phyloP scores from a whole-genome alignment of 441 rosid genomes.

The Syzygium malaccense region DNA sequence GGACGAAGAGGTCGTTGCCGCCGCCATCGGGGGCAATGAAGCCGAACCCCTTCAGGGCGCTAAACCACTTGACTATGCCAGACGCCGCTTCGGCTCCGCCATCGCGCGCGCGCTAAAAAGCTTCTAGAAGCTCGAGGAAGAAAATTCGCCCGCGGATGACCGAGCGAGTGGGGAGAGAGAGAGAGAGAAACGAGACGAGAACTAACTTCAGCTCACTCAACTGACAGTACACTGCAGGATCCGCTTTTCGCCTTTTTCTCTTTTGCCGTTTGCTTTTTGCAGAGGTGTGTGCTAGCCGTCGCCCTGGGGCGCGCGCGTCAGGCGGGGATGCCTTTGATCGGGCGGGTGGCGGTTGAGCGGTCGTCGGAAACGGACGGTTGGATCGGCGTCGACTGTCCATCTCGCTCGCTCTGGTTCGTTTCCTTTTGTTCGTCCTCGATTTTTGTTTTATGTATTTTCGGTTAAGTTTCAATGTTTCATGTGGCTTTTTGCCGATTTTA shows the following conservation, averaged over 20 bases:
- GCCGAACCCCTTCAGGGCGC: slow-evolving; percentile 38
- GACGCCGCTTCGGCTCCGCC: slow-evolving; percentile 29
- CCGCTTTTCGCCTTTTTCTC: background rate
- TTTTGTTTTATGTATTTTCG: background rate
- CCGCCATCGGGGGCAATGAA: slow-evolving; percentile 33
- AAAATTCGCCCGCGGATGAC: background rate
- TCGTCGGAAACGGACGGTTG: background rate
- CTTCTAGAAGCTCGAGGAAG: slow-evolving; percentile 6
- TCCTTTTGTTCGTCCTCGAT: background rate
- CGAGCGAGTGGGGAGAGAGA: background rate
- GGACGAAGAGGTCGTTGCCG: slow-evolving; percentile 37
- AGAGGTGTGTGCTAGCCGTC: background rate
- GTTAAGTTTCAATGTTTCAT: background rate
- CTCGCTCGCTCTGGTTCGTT: background rate
- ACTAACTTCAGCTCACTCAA: background rate
- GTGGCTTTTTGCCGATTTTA: background rate
- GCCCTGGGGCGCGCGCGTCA: background rate
- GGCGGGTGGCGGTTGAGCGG: background rate
- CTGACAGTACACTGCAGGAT: background rate
- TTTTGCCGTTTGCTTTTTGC: background rate
- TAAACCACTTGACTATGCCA: slow-evolving; percentile 38
- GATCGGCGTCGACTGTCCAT: background rate
- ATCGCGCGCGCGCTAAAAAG: background rate
- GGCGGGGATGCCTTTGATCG: background rate
- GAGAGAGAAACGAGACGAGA: background rate